phyloP scores from a whole-genome alignment of 2,329 filamentous ascomycete species.

The Alternaria metachromatica region DNA sequence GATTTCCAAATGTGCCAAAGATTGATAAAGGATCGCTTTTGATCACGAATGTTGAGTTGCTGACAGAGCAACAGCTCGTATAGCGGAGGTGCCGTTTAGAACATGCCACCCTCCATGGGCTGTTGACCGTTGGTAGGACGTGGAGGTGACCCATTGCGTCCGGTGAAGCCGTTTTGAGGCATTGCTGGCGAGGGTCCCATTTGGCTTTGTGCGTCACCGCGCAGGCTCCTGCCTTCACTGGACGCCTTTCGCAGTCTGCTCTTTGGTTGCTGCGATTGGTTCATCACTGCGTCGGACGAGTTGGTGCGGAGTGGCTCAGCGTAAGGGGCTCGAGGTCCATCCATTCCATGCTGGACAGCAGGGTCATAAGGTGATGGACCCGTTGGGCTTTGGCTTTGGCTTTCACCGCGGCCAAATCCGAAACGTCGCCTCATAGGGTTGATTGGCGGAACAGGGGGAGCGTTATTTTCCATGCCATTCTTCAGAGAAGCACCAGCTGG shows the following conservation, averaged over 20 bases:
- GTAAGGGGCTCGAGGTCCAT: slow-evolving; percentile 41
- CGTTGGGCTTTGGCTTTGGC: slow-evolving; percentile 44
- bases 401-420: slow-evolving; percentile 47
- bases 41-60: not conserved
- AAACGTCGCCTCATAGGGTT: slow-evolving; percentile 65
- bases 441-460: slow-evolving; percentile 62
- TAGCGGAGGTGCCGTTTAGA: slow-evolving; percentile 21
- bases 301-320: slow-evolving; percentile 48
- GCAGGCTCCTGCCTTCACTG: slow-evolving; percentile 59
- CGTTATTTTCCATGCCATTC: slow-evolving; percentile 54
- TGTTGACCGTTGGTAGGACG: slow-evolving; percentile 36
- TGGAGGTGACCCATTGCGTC: slow-evolving; percentile 41
- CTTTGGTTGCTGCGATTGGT: slow-evolving; percentile 43
- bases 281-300: slow-evolving; percentile 54
- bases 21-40: slow-evolving; percentile 12
- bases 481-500: slow-evolving; percentile 62
- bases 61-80: not conserved
- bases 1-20: not conserved
- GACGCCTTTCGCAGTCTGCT: slow-evolving; percentile 56
- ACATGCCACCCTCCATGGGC: slow-evolving; percentile 47
- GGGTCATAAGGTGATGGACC: slow-evolving; percentile 37
- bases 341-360: slow-evolving; percentile 46
- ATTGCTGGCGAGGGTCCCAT: slow-evolving; percentile 35
- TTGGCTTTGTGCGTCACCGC: slow-evolving; percentile 48
- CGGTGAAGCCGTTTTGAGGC: slow-evolving; percentile 31